Conservation (phyloP, 2,329 filamentous ascomycete species). For the Parastagonospora nodorum region DNA sequence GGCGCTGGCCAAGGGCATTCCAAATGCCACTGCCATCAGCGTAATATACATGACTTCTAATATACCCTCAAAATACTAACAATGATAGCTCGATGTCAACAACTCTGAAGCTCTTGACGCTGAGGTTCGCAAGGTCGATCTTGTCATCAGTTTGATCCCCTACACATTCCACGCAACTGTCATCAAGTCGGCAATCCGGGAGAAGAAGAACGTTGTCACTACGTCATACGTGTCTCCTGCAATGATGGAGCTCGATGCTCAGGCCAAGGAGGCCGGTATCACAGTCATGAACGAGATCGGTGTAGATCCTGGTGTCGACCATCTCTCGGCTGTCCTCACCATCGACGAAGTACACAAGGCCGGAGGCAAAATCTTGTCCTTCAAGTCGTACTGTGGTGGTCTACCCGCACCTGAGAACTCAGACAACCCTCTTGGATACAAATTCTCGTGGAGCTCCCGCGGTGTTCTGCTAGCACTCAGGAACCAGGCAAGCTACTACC, state of each 20-base stretch:
- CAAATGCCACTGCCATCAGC: conserved; percentile 72
- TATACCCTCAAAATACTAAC: conserved; percentile 12
- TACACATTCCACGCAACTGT: conserved; percentile 71
- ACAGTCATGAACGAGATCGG: conserved; percentile 88
- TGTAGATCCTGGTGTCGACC: conserved; percentile 72
- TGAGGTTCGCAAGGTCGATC: conserved; percentile 77
- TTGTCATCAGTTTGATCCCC: conserved; percentile 77
- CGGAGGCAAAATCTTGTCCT: conserved; percentile 83
- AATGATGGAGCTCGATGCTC: conserved; percentile 85
- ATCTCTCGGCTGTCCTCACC: conserved; percentile 81
- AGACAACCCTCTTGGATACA: conserved; percentile 91
- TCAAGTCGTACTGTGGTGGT: conserved; percentile 75
- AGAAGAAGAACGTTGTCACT: conserved; percentile 96
- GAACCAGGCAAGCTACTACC: conserved; percentile 82
- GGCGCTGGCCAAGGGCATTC: conserved; percentile 71
- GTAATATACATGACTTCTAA: conserved; percentile 18
- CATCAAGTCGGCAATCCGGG: conserved; percentile 89
- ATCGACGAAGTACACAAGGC: conserved; percentile 86
- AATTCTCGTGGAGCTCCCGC: conserved; percentile 77
- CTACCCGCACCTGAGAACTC: conserved; percentile 68
- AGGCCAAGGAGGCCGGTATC: conserved; percentile 87
- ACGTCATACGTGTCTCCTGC: conserved; percentile 91
- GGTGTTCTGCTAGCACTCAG: conserved; percentile 86
- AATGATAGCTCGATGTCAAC: conserved; percentile 74
- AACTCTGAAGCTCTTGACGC: conserved; percentile 77